Conservation (phyloP, 2,329 filamentous ascomycete species). For the Pyricularia sp. region DNA sequence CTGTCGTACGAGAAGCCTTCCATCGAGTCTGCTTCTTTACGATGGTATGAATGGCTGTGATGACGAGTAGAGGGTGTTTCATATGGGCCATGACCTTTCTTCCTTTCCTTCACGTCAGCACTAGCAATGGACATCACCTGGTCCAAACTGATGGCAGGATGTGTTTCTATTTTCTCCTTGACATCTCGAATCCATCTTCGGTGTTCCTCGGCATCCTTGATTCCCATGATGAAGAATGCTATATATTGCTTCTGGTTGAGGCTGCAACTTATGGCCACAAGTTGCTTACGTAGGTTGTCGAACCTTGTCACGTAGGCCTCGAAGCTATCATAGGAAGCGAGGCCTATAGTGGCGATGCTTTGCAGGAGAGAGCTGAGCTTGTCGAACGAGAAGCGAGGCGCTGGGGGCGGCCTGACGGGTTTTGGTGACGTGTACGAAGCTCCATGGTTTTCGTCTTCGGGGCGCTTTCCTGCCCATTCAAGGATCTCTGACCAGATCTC, state of each 20-base stretch:
- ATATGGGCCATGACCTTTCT: not conserved
- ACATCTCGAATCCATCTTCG: not conserved
- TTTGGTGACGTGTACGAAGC: not conserved
- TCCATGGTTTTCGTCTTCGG: not conserved
- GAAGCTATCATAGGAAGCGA: not conserved
- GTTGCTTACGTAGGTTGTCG: not conserved
- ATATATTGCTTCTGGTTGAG: not conserved
- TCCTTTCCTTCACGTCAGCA: not conserved
- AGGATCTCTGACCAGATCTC: not conserved
- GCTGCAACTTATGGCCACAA: not conserved
- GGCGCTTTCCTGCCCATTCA: not conserved
- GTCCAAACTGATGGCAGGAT: not conserved
- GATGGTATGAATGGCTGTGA: not conserved
- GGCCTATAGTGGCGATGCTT: not conserved
- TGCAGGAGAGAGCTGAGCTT: not conserved
- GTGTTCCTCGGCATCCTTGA: not conserved
- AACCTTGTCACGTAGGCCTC: not conserved
- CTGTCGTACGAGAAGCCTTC: not conserved
- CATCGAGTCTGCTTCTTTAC: not conserved
- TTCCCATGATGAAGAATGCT: not conserved
- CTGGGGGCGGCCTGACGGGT: not conserved
- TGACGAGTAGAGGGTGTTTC: not conserved
- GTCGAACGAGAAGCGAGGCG: not conserved
- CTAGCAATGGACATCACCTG: not conserved
- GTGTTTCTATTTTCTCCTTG: not conserved